Base-by-base conservation (phyloP, 2,329 filamentous ascomycete genomes). In the Acephala macrosclerotiorum region DNA sequence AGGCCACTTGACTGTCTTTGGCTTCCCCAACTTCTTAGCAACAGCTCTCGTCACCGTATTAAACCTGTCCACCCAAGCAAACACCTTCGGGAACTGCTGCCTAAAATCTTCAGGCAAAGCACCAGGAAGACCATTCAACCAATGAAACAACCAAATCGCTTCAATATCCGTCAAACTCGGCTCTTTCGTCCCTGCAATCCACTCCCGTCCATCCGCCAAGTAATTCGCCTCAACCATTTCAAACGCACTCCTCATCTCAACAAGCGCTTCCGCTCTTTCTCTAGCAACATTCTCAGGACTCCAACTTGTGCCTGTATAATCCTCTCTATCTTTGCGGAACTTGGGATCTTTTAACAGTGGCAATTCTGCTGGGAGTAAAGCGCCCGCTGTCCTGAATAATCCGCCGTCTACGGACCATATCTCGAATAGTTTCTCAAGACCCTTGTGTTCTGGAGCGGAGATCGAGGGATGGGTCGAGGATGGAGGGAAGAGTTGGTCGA, bases 111-210 rank as follows among this genome's bases (percentile, higher is more conserved):
- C 71, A 22, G 86, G 84, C 56, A 91, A 80, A 16, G 85, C 84
- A 4, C 84, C 84, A 14, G 83, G 83, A 56, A 91, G 79, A 12
- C 77, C 79, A 2, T 78, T 75, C 1, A 92, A 77, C 91, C 91
- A 93, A 76, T 89, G 84, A 69, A 93, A 83, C 0, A 85, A 82
- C 88, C 88, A 92, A 14, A 90, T 79, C 51, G 85, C 81, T 78
- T 93, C 88, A 66, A 93, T 87, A 75, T 94, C 91, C 3, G 86
- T 88, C 68, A 92, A 75, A 1, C 80, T 83, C 1, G 88, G 86
- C 20, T 76, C 75, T 2, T 82, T 73, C 1, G 82, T 85, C 12
- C 79, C 81, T 14, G 89, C 77, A 9, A 93, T 77, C 90, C 89
- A 93, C 2, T 83, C 75, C 62, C 89, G 81, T n/a, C 87, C 89